Evolutionary conservation across 2,329 filamentous ascomycete genomes (phyloP).

Genomic region (Amauroascus verrucosus): DNA sequence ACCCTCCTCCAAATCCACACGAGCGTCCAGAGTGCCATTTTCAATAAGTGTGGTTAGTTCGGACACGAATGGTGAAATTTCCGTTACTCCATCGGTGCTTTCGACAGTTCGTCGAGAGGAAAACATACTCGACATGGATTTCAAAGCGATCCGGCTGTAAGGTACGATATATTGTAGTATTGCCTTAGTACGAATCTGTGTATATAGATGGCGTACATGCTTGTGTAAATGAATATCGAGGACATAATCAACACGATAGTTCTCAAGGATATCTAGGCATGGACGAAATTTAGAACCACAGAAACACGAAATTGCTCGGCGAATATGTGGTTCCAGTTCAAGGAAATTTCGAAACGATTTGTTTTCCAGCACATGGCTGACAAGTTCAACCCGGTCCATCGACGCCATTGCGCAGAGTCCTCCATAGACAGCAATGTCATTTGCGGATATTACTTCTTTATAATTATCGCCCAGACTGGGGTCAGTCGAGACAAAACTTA

Average conservation of each 20-base stretch:
- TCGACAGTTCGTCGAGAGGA: slow-evolving; percentile 52
- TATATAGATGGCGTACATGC: slow-evolving; percentile 61
- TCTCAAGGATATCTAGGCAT: slow-evolving; percentile 72
- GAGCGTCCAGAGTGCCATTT: slow-evolving; percentile 58
- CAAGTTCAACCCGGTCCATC: slow-evolving; percentile 69
- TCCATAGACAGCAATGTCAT: slow-evolving; percentile 87
- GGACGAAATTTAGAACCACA: slow-evolving; percentile 80
- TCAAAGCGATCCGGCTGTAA: slow-evolving; percentile 75
- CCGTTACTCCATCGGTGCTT: slow-evolving; percentile 32
- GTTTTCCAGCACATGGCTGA: slow-evolving; percentile 68
- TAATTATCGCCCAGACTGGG: slow-evolving; percentile 48
- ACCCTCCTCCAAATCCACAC: slow-evolving; percentile 74
- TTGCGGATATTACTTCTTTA: slow-evolving; percentile 64
- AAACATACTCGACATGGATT: slow-evolving; percentile 69
- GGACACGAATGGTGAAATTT: slow-evolving; percentile 27
- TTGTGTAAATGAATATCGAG: slow-evolving; percentile 76
- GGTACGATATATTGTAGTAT: slow-evolving; percentile 89
- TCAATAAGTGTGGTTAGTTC: slow-evolving; percentile 75
- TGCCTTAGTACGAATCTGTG: slow-evolving; percentile 72
- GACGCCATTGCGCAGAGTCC: slow-evolving; percentile 82
- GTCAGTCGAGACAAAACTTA: slow-evolving; percentile 57
- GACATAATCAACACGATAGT: slow-evolving; percentile 75
- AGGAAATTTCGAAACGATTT: slow-evolving; percentile 72
- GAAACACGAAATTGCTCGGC: slow-evolving; percentile 81
- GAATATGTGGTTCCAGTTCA: slow-evolving; percentile 86